A percentile compares a stretch with the other conserved stretches of the same genome.
Evolutionary conservation across 805 yeast genomes (phyloP).

Genomic region (Pachysolen tannophilus): DNA sequence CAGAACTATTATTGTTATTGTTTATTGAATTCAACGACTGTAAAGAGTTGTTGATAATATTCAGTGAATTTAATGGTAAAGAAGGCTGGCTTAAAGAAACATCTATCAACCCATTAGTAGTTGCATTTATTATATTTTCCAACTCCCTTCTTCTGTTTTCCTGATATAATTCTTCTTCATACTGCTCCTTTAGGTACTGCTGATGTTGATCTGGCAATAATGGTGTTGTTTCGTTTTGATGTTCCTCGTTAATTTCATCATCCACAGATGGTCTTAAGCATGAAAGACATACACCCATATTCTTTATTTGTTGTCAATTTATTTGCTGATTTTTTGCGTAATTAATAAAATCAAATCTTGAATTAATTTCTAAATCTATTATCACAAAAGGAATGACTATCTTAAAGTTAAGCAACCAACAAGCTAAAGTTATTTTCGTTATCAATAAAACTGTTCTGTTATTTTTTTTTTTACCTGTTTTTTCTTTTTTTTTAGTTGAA

Average conservation of each 20-base stretch:
- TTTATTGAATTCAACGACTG: neutral
- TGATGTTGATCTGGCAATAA: slow-evolving; percentile 12
- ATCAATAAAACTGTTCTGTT: too few relatives aligned
- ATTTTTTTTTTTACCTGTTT: too few relatives aligned
- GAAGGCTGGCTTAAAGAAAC: too few relatives aligned
- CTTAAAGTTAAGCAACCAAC: too few relatives aligned
- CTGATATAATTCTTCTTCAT: slow-evolving; percentile 7
- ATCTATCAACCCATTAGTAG: slow-evolving; percentile 8
- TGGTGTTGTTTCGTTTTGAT: slow-evolving; percentile 18
- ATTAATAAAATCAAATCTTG: too few relatives aligned
- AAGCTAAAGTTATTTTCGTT: too few relatives aligned
- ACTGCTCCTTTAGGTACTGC: slow-evolving; percentile 4
- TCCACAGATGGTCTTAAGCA: slow-evolving; percentile 17
- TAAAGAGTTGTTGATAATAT: neutral
- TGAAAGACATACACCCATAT: slow-evolving; percentile 27
- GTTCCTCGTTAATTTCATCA: slow-evolving; percentile 14
- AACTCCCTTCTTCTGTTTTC: slow-evolving; percentile 4
- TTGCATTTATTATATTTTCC: slow-evolving; percentile 5
- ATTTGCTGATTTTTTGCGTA: too few relatives aligned
- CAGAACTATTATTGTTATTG: slow-evolving; percentile 7
- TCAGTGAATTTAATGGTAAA: slow-evolving; percentile 2
- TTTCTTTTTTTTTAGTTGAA: too few relatives aligned
- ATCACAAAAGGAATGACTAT: too few relatives aligned
- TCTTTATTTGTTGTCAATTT: neutral
- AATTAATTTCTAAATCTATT: too few relatives aligned